Evolutionary conservation across 768 basidiomycete genomes (phyloP).

Genomic region (Hortiboletus flavorubellus): DNA sequence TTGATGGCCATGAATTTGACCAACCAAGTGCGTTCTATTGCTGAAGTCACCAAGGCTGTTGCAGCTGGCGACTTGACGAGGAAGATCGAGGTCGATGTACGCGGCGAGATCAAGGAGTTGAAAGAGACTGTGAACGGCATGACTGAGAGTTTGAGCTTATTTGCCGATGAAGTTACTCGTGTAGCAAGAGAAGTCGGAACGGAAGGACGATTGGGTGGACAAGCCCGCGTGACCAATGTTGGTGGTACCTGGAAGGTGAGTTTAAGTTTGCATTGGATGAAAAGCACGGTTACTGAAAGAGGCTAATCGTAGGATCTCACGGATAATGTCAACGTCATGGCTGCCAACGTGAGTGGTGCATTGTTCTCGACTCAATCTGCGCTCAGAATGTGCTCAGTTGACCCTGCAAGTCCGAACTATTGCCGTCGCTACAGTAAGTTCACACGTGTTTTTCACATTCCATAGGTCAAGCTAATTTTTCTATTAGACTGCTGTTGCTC

Average conservation of each 20-base stretch:
- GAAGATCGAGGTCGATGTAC: conserved; percentile 88
- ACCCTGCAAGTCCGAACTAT: conserved; percentile 93
- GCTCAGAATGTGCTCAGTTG: conserved; percentile 46
- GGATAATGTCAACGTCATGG: conserved; percentile 96
- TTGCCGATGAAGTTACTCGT: conserved; percentile 79
- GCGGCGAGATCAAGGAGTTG: conserved; percentile 87
- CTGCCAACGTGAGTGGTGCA: conserved; percentile 65
- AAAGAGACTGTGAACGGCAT: conserved; percentile 95
- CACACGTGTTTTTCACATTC: not conserved
- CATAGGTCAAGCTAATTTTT: not conserved
- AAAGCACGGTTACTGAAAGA: not conserved
- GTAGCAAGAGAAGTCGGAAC: conserved; percentile 98
- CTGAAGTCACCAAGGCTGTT: conserved; percentile 93
- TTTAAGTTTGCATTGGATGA: not conserved
- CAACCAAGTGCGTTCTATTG: conserved; percentile 86
- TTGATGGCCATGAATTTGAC: conserved; percentile 89
- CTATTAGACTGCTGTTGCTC: conserved; percentile 80
- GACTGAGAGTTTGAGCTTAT: conserved; percentile 83
- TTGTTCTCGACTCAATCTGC: not conserved
- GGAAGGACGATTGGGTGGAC: conserved; percentile 91
- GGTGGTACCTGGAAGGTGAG: conserved; percentile 90
- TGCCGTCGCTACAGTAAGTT: conserved; percentile 81
- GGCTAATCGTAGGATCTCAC: conserved; percentile 63
- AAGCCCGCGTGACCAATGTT: conserved; percentile 90
- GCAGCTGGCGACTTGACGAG: conserved; percentile 90